phyloP scores from a whole-genome alignment of 2,329 filamentous ascomycete species.

The Paracoccidioides brasiliensis region DNA sequence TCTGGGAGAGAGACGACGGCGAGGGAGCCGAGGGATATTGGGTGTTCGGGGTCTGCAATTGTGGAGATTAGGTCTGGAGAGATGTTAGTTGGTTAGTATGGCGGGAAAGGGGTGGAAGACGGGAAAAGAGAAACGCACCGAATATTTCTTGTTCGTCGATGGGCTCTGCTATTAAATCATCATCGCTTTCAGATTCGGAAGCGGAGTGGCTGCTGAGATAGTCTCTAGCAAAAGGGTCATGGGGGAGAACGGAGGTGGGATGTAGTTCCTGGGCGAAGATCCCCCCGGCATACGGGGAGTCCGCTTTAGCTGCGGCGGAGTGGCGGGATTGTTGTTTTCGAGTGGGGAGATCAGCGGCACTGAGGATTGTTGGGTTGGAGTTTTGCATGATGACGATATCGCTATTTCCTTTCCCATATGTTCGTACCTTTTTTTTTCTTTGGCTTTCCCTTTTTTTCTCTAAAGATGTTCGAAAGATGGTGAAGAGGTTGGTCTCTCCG shows the following conservation, averaged over 20 bases:
- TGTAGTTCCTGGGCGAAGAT: conserved; percentile 41
- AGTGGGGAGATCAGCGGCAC: conserved; percentile 74
- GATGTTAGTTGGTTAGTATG: conserved; percentile 21
- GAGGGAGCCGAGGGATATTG: conserved; percentile 80
- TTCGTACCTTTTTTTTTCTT: background rate
- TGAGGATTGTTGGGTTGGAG: conserved; percentile 87
- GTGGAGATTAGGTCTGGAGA: conserved; percentile 72
- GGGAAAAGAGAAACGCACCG: conserved; percentile 38
- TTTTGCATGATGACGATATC: conserved; percentile 35
- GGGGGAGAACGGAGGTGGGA: conserved; percentile 36
- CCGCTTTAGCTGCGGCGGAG: conserved; percentile 30
- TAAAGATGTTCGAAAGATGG: background rate
- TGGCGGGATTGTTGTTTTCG: conserved; percentile 41
- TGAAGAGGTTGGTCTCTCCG: background rate
- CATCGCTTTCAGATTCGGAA: conserved; percentile 29
- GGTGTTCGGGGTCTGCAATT: conserved; percentile 94
- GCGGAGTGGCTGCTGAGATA: conserved; percentile 21
- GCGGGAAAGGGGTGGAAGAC: conserved; percentile 7
- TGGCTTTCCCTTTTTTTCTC: background rate
- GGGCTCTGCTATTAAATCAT: conserved; percentile 56
- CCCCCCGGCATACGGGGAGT: conserved; percentile 18
- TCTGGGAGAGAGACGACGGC: conserved; percentile 94
- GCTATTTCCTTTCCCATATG: too few species aligned
- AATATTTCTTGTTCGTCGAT: conserved; percentile 98
- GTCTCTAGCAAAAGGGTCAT: conserved; percentile 37